Base-by-base conservation (phyloP, 1,139 yeast genomes). In the Nadsonia commutata region DNA sequence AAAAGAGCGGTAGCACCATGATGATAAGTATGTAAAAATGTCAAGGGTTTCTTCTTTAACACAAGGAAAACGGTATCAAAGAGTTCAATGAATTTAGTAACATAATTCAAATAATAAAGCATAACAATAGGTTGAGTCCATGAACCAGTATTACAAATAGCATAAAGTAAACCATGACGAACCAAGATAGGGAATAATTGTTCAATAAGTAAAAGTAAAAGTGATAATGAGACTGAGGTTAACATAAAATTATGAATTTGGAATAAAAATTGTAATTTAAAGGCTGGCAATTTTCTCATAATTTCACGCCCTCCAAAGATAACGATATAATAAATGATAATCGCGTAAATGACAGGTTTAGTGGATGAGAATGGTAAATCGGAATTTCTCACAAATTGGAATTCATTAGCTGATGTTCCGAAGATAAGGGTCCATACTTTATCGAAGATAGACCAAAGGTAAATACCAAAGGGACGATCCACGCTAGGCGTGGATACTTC, bases 1-100 rank as follows among this genome's bases (percentile, higher is more conserved):
- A 90, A 70, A 57, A 90, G 70, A 13, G 97, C 98, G 46, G 98
- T 90, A 52, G 97, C 97, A 49, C 98, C 98, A 60, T 90, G 98
- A 66, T 90, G 98, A 68, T 86, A 90, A 47, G 94, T 85, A 69
- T 90, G 98, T 64, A 90, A 71, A 59, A 88, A 88, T 52, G 90
- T 66, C 52, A 67, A 50, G 63, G 86, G 88, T 71, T 90, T 90
- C 72, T 84, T 81, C 66, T 86, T 84, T 62, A 90, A 72, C 49
- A 90, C 94, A 58, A 90, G 72, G 68, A 90, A 90, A 23, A 86
- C 78, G 20, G 98, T 90, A 65, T 90, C 98, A 47, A 88, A 60
- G 58, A 90, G 78, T 68, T 90, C 98, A 55, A 82, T 59, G 55
- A 51, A 64, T 61, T 65, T 65, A 54, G 68, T 62, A 52, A 65